Percentiles rank a stretch among this genome's conserved stretches.
These are phyloP conservation scores for Datisca glomerata DNA, from an alignment of 306 rosid species.

Conservation along the genomic window DNA sequence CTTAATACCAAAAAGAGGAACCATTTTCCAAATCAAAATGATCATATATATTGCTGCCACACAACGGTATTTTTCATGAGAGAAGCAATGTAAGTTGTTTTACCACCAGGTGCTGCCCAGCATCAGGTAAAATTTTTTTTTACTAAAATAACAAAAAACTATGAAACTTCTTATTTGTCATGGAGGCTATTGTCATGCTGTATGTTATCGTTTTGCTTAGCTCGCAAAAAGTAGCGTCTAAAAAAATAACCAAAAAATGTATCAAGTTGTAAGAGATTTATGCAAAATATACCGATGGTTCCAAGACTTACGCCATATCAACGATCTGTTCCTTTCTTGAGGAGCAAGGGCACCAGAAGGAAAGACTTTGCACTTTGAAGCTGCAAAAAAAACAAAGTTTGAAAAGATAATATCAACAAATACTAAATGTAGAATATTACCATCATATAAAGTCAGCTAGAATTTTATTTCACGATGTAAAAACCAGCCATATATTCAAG, in stretches of 20 bases:
- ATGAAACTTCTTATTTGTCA: no score
- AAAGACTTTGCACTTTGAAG: slow-evolving; percentile 97
- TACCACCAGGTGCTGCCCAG: slow-evolving; percentile 99
- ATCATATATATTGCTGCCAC: no score
- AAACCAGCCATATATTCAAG: slow-evolving; percentile 99
- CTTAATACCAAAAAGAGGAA: no score
- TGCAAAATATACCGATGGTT: no score
- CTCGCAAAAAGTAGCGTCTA: no score
- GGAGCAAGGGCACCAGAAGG: slow-evolving; percentile 99
- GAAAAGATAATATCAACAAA: background rate
- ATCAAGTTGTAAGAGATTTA: no score
- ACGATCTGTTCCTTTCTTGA: slow-evolving; percentile 79
- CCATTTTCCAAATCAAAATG: no score
- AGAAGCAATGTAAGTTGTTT: slow-evolving; percentile 91
- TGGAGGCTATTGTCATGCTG: no score
- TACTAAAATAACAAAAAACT: background rate
- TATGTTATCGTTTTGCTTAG: no score
- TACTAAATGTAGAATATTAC: no score
- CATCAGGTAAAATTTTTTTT: slow-evolving; percentile 18
- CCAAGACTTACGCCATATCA: slow-evolving; percentile 92
- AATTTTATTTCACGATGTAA: slow-evolving; percentile 93
- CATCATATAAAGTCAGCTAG: no score
- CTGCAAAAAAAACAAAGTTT: slow-evolving; percentile 18
- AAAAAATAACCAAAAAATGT: no score
- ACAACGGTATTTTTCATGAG: slow-evolving; percentile 93